These are phyloP conservation scores for Suillus variegatus DNA, from an alignment of 768 basidiomycete species.

Conservation along the genomic window DNA sequence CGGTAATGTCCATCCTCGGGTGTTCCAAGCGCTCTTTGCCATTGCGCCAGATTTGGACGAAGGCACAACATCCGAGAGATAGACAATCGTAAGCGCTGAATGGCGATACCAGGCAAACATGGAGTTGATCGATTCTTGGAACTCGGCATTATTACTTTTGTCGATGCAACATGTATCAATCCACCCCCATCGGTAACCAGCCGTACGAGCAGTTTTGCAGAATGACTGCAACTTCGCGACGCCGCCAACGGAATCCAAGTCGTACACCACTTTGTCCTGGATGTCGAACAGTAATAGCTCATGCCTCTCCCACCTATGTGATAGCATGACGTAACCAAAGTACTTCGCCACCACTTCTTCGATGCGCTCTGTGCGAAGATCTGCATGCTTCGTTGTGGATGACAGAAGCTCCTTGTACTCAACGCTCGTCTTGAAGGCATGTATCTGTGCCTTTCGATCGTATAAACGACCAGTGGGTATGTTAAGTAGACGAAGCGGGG, in stretches of 20 bases:
- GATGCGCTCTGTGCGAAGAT: neutral
- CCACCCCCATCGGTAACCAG: neutral
- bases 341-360: neutral
- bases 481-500: neutral
- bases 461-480: neutral
- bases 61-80: neutral
- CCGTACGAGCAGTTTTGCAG: neutral
- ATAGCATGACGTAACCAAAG: neutral
- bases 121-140: neutral
- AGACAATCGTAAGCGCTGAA: neutral
- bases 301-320: neutral
- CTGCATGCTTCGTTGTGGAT: neutral
- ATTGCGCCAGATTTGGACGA: neutral
- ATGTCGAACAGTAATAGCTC: neutral
- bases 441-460: neutral
- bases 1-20: neutral
- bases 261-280: neutral
- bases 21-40: neutral
- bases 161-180: neutral
- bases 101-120: neutral
- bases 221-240: neutral
- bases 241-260: neutral
- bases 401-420: neutral
- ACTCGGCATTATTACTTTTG: neutral
- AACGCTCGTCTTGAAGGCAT: neutral